Conservation (phyloP, 1,284 basidiomycete species). For the Exobasidium cylindrosporum region DNA sequence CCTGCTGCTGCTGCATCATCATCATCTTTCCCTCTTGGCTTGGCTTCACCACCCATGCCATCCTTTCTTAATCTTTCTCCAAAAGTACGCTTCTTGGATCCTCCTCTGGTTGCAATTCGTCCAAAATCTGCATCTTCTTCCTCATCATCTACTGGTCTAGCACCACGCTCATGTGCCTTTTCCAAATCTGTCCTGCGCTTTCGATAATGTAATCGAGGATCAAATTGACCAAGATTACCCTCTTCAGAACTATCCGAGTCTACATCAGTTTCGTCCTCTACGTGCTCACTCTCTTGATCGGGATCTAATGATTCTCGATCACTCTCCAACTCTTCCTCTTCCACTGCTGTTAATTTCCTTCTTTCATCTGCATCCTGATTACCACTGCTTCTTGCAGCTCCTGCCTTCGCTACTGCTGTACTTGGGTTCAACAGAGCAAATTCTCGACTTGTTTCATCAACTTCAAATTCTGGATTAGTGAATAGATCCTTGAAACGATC, state of each 20-base stretch:
- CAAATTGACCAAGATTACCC: constrained; percentile 34
- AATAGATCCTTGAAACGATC: constrained; percentile 88
- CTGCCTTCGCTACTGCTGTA: constrained; percentile 58
- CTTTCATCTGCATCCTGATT: constrained; percentile 27
- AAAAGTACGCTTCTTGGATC: constrained; percentile 19
- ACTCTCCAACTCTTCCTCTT: constrained; percentile 77
- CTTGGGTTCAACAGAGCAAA: constrained; percentile 89
- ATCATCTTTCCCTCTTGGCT: not conserved
- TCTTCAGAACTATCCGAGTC: constrained; percentile 13
- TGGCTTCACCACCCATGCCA: not conserved
- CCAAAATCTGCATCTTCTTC: constrained; percentile 23
- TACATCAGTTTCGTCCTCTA: constrained; percentile 55
- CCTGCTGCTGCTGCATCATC: constrained; percentile 17
- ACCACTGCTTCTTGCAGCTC: constrained; percentile 14
- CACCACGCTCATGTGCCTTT: constrained; percentile 17
- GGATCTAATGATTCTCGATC: constrained; percentile 66
- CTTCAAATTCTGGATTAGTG: constrained; percentile 87
- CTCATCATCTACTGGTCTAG: constrained; percentile 18
- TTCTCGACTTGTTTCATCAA: constrained; percentile 83
- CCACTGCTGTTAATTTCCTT: constrained; percentile 69
- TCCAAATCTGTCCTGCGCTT: constrained; percentile 59
- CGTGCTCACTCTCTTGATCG: constrained; percentile 35
- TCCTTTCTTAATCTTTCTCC: constrained; percentile 15
- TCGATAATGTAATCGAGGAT: constrained; percentile 42
- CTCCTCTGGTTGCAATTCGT: constrained; percentile 16